phyloP scores from a whole-genome alignment of 176 grass and related monocot species.

The Stipa capillata region DNA sequence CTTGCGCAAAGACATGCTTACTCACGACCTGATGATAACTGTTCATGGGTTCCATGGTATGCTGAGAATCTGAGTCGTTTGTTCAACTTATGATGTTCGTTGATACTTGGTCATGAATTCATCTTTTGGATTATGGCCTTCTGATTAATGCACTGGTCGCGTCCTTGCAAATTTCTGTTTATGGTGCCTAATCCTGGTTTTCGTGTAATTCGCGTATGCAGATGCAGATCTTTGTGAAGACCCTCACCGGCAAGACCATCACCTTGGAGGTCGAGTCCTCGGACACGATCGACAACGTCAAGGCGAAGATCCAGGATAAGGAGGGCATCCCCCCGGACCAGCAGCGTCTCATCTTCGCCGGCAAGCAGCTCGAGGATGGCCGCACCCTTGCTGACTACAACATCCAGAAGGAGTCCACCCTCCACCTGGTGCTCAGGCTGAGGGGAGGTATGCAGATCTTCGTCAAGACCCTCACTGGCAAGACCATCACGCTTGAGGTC shows the following conservation, averaged over 20 bases:
- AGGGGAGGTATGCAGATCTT: constrained; percentile 62
- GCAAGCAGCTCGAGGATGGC: constrained; percentile 62
- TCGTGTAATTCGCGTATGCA: not conserved
- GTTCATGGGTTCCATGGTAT: too few species aligned
- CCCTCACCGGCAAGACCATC: constrained; percentile 57
- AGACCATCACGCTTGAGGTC: constrained; percentile 56
- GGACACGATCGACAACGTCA: constrained; percentile 51
- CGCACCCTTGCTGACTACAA: constrained; percentile 65
- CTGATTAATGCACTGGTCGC: not conserved
- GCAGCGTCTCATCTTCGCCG: constrained; percentile 52
- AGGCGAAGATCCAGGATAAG: constrained; percentile 69
- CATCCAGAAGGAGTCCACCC: constrained; percentile 70
- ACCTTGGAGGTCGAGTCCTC: constrained; percentile 48
- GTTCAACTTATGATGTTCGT: too few species aligned
- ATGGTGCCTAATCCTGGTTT: not conserved
- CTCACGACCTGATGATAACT: too few species aligned
- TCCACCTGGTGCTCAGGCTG: constrained; percentile 48
- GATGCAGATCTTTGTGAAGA: constrained; percentile 62
- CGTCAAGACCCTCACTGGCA: constrained; percentile 63
- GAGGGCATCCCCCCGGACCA: constrained; percentile 64
- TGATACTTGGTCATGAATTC: too few species aligned
- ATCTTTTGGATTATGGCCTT: too few species aligned
- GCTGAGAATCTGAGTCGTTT: too few species aligned
- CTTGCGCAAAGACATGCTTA: too few species aligned
- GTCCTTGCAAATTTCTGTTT: not conserved